Evolutionary conservation across 768 basidiomycete species (phyloP), one percentile per base, ranked within the genome.

Genomic region (Crepidotus variabilis): DNA sequence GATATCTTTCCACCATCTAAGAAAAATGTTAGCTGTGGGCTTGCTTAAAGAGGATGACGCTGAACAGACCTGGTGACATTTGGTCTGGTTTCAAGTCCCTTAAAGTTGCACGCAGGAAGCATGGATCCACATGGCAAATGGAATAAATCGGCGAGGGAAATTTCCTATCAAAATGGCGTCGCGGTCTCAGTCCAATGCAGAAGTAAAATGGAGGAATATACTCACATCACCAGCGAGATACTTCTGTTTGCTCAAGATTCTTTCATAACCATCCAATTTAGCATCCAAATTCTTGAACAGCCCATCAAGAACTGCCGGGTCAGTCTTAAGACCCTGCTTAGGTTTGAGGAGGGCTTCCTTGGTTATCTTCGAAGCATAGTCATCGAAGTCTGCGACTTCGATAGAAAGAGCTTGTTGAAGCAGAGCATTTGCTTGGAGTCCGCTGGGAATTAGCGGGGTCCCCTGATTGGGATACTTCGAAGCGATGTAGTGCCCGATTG

Each of bases 191-290:
- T 10, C 24, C 14, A 18, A 49, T 8, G n/a, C 11, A 16, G 34
- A 10, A 14, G 45, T 36, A 51, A 6, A 22, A 24, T 11, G 9
- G 20, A 32, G 24, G 48, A 51, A 32, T n/a, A 11, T 16, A 68
- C 76, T 52, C 57, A 81, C 84, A 59, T 83, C 71, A n/a, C 86
- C 85, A 23, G 80, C 80, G 6, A 85, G 66, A 60, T 84, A 86
- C 32, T 72, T 67, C 33, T 79, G 77, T 65, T 80, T 84, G 18
- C 69, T 65, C 14, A 86, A 71, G 36, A 87, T 80, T 14, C 59
- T 62, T 9, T 86, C 78, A 58, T 85, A 86, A 3, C 62, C 79
- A 16, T 80, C 76, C 2, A 87, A 72, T 47, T 74, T 79, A 3
- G 59, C 62, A 1, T 68, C 68, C 16, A 81, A 63, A 9, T 59